A percentile compares a stretch with the other conserved stretches of the same genome.
phyloP scores from a whole-genome alignment of 768 basidiomycete genomes.

The Calvatia gigantea region DNA sequence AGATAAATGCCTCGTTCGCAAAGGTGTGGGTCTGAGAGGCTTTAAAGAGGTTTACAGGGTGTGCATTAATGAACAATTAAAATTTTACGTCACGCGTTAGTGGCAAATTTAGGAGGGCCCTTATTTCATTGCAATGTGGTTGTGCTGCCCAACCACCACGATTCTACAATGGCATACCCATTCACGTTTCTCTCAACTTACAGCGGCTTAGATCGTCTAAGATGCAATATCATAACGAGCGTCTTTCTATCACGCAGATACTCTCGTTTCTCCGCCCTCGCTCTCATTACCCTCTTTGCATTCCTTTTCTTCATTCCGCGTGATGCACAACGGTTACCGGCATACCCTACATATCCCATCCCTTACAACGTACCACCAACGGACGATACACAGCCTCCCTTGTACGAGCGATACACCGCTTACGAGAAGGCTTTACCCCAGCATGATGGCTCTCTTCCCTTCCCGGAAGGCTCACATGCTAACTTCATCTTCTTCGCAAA shows the following conservation, averaged over 20 bases:
- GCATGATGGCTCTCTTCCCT: constrained; percentile 34
- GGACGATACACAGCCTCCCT: constrained; percentile 30
- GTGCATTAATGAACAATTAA: no score
- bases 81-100: no score
- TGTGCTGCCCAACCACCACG: no score
- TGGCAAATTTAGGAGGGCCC: no score
- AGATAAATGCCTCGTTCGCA: no score
- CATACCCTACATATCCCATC: constrained; percentile 9
- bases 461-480: constrained; percentile 35
- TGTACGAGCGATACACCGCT: constrained; percentile 40
- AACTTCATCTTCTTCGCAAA: constrained; percentile 49
- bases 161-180: background rate
- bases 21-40: no score
- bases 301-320: background rate
- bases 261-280: background rate
- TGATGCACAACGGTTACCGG: background rate
- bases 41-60: no score
- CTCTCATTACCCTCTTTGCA: background rate
- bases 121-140: no score
- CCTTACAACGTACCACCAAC: background rate
- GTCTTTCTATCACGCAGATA: constrained; percentile 2
- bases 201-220: background rate
- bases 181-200: constrained; percentile 6
- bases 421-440: constrained; percentile 45
- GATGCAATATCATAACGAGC: background rate